A percentile compares a stretch with the other conserved stretches of the same genome.
These are phyloP conservation scores for Cryptosporidium canis DNA, from an alignment of 169 alveolate genomes.

Conservation along the genomic window DNA sequence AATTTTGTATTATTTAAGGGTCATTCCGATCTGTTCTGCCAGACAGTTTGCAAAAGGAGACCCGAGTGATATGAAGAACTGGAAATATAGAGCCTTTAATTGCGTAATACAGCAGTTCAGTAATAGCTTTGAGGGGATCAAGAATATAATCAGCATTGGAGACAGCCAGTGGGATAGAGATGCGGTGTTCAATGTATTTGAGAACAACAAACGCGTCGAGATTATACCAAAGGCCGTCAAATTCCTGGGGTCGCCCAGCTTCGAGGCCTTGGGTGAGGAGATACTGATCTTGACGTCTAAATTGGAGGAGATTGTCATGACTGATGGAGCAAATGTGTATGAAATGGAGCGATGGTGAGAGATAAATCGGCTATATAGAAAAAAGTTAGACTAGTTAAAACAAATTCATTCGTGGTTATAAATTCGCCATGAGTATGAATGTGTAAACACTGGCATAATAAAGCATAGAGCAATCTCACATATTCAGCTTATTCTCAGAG, in stretches of 20 bases:
- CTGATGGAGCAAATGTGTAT: constrained; percentile 41
- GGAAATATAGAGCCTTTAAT: constrained; percentile 70
- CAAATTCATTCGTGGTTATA: neutral
- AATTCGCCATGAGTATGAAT: neutral
- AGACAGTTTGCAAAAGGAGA: constrained; percentile 40
- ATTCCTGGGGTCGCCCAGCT: constrained; percentile 9
- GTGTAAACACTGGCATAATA: too few relatives aligned
- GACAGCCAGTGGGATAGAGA: constrained; percentile 71
- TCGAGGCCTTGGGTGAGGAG: constrained; percentile 40
- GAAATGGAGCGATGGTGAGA: constrained; percentile 10
- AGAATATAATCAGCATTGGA: constrained; percentile 49
- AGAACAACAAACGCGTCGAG: constrained; percentile 17
- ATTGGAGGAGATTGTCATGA: constrained; percentile 20
- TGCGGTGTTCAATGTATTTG: constrained; percentile 62
- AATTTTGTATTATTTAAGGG: constrained; percentile 12
- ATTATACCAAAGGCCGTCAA: constrained; percentile 56
- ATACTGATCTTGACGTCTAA: constrained; percentile 28
- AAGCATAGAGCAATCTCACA: neutral
- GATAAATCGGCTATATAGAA: neutral
- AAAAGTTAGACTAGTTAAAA: neutral
- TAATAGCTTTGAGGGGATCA: constrained; percentile 1
- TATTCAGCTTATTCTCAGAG: neutral
- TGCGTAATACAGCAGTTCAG: constrained; percentile 37
- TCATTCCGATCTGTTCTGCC: constrained; percentile 68
- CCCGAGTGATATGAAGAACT: constrained; percentile 14